These are phyloP conservation scores for Colletotrichum cordylinicola DNA, from an alignment of 2,329 filamentous ascomycete genomes.

Conservation along the genomic window DNA sequence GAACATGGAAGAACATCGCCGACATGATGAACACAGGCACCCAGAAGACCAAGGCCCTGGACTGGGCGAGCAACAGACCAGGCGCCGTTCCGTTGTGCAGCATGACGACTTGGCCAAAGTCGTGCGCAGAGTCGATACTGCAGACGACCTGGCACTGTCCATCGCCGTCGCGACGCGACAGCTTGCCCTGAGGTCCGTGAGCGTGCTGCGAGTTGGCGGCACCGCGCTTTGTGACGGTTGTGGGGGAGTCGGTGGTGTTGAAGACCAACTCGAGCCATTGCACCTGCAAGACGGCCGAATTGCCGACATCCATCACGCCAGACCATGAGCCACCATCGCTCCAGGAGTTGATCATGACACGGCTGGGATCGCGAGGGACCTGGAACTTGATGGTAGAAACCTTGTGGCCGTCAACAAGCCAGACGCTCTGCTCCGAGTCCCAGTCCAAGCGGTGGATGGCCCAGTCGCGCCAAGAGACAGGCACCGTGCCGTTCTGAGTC, in stretches of 20 bases:
- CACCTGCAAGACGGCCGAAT: conserved; percentile 60
- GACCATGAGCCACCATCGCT: conserved; percentile 65
- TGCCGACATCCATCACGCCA: conserved; percentile 59
- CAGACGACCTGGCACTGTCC: conserved; percentile 31
- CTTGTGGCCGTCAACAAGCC: conserved; percentile 59
- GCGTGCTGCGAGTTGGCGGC: background rate
- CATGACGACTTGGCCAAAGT: conserved; percentile 44
- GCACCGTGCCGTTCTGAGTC: conserved; percentile 52
- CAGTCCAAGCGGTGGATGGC: conserved; percentile 66
- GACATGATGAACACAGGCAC: conserved; percentile 16
- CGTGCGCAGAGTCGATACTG: conserved; percentile 40
- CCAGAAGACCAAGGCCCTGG: conserved; percentile 21
- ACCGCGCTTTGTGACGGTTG: background rate
- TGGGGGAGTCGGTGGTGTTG: conserved; percentile 41
- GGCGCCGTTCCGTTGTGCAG: conserved; percentile 25
- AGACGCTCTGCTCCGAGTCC: conserved; percentile 57
- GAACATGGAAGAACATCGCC: background rate
- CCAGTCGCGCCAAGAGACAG: conserved; percentile 60
- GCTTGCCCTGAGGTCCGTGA: background rate
- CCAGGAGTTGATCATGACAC: conserved; percentile 66
- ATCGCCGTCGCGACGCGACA: conserved; percentile 7
- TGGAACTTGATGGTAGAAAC: conserved; percentile 60
- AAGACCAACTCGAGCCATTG: conserved; percentile 69
- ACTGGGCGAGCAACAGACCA: conserved; percentile 26
- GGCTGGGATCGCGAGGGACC: conserved; percentile 56